Evolutionary conservation across 202 grass and related monocot genomes (phyloP), one percentile per base, ranked within the genome.

Genomic region (Bolboschoenoplectus hybrid): DNA sequence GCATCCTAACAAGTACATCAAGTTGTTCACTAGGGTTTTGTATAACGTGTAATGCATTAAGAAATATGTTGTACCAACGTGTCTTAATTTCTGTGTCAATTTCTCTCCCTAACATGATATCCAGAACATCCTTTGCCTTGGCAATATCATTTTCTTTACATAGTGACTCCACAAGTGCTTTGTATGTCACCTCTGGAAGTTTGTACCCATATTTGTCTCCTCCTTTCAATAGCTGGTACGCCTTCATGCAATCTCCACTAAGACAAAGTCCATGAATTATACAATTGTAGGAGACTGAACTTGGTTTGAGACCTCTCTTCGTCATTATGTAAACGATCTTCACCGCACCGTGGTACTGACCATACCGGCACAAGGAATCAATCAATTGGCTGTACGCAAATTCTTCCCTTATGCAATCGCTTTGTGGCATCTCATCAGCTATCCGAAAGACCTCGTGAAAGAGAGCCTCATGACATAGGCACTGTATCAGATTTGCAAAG

Each of bases 21-120:
- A 98, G 91, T 63, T 98, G 95, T 62, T 93, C 88, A 8, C 89
- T 95, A 35, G 91, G 89, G 74, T 98, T 92, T 49, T 92, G 93
- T 38, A 91, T 61, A 40, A 64, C 63, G 32, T 49, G 90, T 60
- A 98, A 83, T 17, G 95, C 90, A 57, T 79, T 74, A 55, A 98
- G 91, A 63, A 98, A 98, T 43, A 98, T 93, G 65, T 94, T 98
- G 87, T 98, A 94, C 80, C 89, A 91, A 84, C 93, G 92, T 40
- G 85, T 92, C 38, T 84, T 92, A 53, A 77, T 82, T 1, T 88
- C 88, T 5, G 77, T 44, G 6, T 81, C 84, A 75, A n/a, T 74
- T 36, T 71, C 72, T 39, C 14, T 56, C 2, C 87, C 81, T 35
- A 98, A 79, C 93, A 98, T 89, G 67, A 92, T 63, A 19, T 92